Conservation (phyloP, 2,329 filamentous ascomycete species). For the Neocatenulostroma microsporum region DNA sequence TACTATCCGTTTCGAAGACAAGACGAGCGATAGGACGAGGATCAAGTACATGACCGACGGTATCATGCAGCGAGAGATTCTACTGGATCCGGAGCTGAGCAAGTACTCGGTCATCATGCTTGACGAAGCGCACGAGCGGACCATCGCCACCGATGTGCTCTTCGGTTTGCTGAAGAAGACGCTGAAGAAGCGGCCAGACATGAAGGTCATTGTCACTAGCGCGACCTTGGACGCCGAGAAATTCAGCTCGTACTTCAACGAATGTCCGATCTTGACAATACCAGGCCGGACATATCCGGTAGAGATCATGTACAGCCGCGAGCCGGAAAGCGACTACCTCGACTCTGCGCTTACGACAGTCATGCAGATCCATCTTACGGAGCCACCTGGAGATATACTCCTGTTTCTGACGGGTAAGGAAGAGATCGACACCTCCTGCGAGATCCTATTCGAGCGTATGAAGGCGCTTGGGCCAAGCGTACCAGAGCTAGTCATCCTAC, state of each 20-base stretch:
- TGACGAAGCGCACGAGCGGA: constrained; percentile 95
- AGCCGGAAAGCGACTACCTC: constrained; percentile 92
- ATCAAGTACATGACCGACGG: constrained; percentile 99
- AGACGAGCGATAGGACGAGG: constrained; percentile 74
- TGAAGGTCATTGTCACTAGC: constrained; percentile 94
- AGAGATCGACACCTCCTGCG: constrained; percentile 92
- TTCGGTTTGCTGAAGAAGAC: constrained; percentile 95
- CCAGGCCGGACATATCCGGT: constrained; percentile 93
- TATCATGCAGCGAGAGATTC: constrained; percentile 91
- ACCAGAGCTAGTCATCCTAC: constrained; percentile 84
- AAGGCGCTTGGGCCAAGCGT: constrained; percentile 86
- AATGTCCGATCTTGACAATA: constrained; percentile 93
- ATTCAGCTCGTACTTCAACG: constrained; percentile 92
- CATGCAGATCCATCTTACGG: constrained; percentile 95
- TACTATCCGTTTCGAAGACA: constrained; percentile 95
- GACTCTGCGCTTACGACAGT: constrained; percentile 91
- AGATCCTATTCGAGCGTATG: constrained; percentile 91
- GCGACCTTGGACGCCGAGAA: constrained; percentile 96
- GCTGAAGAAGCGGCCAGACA: constrained; percentile 70
- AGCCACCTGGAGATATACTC: constrained; percentile 88
- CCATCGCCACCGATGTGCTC: constrained; percentile 89
- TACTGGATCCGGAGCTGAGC: constrained; percentile 80
- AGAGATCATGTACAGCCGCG: constrained; percentile 88
- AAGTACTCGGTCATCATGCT: constrained; percentile 96
- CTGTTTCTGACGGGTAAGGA: constrained; percentile 95